Percentiles rank a stretch among this genome's conserved stretches.
phyloP scores from a whole-genome alignment of 2,329 filamentous ascomycete species.

The Rutstroemia sp. region DNA sequence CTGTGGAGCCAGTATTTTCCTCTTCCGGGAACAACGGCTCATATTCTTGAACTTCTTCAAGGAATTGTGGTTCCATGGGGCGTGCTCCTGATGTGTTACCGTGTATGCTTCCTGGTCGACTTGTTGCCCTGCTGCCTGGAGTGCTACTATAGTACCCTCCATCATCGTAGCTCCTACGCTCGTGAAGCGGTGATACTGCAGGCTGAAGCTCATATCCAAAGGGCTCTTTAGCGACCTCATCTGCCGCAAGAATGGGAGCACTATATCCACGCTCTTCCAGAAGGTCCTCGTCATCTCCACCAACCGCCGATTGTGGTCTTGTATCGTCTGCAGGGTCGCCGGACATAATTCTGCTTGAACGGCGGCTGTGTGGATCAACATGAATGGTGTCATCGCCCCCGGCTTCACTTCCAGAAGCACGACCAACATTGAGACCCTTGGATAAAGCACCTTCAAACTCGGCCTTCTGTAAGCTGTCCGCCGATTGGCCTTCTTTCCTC shows the following conservation, averaged over 20 bases:
- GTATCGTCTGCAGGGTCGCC: constrained; percentile 39
- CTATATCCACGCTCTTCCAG: constrained; percentile 55
- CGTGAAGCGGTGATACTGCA: constrained; percentile 69
- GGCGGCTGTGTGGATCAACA: constrained; percentile 58
- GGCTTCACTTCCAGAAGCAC: constrained; percentile 37
- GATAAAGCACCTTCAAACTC: constrained; percentile 32
- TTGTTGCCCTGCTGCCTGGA: constrained; percentile 43
- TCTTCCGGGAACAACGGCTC: constrained; percentile 90
- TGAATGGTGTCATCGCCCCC: constrained; percentile 63
- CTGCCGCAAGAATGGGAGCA: constrained; percentile 79
- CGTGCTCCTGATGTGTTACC: constrained; percentile 41
- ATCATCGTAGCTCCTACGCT: constrained; percentile 53
- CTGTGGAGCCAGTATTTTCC: constrained; percentile 40
- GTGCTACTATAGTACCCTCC: constrained; percentile 43
- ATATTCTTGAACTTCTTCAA: constrained; percentile 89
- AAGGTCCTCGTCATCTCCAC: constrained; percentile 38
- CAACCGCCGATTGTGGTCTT: constrained; percentile 36
- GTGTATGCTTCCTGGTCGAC: constrained; percentile 55
- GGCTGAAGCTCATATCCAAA: constrained; percentile 64
- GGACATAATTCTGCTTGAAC: constrained; percentile 35
- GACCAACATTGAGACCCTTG: constrained; percentile 30
- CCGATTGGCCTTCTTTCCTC: constrained; percentile 41
- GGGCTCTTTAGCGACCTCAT: constrained; percentile 73
- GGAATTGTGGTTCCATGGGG: constrained; percentile 52
- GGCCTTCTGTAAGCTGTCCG: constrained; percentile 16